Evolutionary conservation across 176 grass and related monocot species (phyloP), one percentile per base, ranked within the genome.

Genomic region (Carex pumila): DNA sequence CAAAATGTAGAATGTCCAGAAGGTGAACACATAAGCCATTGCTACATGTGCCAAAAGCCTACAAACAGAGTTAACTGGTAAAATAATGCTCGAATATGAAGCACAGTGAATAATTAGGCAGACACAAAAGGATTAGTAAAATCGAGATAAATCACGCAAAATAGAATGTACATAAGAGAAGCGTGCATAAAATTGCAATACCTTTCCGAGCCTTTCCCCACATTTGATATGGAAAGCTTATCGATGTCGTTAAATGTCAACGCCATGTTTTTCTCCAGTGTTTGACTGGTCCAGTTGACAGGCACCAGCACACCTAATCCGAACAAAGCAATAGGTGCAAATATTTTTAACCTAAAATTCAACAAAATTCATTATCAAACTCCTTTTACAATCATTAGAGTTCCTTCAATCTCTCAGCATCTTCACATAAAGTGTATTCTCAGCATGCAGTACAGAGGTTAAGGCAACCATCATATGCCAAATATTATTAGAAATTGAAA

Each of bases 171-270:
- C n/a, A 70, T 41, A 70, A 41, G 25, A 49, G 47, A 55, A 63
- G 11, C 25, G 2, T 8, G 8, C 87, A 30, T 65, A 82, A 80
- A 77, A 56, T 84, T 77, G 30, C 18, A 22, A 73, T 80, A 99
- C 93, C 96, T 90, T 82, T 90, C 78, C 15, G 96, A 95, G 83
- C 91, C 93, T 93, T 89, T 80, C 84, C 88, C 88, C 43, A 95
- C 85, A 87, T 99, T 99, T 19, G 96, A 99, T 90, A 99, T 93
- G 0, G 93, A 95, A 75, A 99, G 88, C 86, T 99, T 99, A 81
- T 99, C 96, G 77, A 99, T 93, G 86, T 99, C 45, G 77, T 90
- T 89, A 79, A 93, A 99, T 76, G 14, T 88, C 66, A 99, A 14
- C 55, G 29, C 63, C 72, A 89, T 91, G 65, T 72, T 90, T 49